These are phyloP conservation scores for Neurospora sp. DNA, from an alignment of 495 filamentous ascomycete genomes.

Conservation along the genomic window DNA sequence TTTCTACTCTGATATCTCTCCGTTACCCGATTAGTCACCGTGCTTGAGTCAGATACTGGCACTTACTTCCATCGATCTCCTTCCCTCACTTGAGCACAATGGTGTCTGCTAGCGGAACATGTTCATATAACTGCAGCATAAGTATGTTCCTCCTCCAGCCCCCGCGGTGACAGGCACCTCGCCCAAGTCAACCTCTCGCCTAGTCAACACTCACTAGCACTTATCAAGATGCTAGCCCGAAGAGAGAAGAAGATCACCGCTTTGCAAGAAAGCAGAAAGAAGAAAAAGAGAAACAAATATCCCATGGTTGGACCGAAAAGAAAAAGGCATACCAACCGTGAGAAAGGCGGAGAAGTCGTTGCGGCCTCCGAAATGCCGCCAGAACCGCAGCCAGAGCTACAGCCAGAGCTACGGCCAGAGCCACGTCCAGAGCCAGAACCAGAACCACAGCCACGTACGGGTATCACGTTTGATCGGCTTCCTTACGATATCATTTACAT, in stretches of 20 bases:
- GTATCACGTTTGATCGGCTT: not conserved
- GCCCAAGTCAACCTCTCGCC: not conserved
- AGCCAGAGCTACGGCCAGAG: no score
- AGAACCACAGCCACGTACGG: not conserved
- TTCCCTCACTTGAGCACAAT: not conserved
- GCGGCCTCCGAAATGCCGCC: not conserved
- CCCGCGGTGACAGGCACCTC: not conserved
- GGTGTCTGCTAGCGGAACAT: not conserved
- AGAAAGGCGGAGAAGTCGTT: not conserved
- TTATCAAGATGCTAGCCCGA: not conserved
- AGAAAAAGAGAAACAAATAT: not conserved
- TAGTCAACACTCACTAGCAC: not conserved
- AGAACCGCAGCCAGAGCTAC: not conserved
- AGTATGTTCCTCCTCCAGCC: not conserved
- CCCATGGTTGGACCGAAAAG: not conserved
- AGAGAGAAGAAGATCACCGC: not conserved
- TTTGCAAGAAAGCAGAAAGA: not conserved
- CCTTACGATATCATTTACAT: not conserved
- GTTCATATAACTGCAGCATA: not conserved
- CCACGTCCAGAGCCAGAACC: no score
- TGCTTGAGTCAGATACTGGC: no score
- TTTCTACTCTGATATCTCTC: not conserved
- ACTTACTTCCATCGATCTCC: not conserved
- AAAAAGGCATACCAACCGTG: not conserved
- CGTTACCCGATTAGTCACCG: not conserved